A percentile compares a stretch with the other conserved stretches of the same genome.
Conservation (phyloP, 805 yeast genomes). For the Hanseniaspora thailandica region DNA sequence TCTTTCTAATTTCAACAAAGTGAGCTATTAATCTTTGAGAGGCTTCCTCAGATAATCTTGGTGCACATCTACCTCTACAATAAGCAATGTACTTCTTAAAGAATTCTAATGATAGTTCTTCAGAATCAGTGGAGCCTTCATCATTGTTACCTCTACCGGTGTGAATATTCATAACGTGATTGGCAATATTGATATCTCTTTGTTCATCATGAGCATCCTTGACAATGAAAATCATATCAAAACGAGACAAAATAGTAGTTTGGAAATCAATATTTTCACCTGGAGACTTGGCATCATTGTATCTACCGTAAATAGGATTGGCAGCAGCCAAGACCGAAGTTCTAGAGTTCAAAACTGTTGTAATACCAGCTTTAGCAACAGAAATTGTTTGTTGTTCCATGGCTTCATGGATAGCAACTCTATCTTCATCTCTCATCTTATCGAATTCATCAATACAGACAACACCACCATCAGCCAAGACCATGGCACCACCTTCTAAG, state of each 20-base stretch:
- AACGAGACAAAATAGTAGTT: conserved; percentile 89
- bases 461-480: conserved; percentile 98
- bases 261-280: conserved; percentile 98
- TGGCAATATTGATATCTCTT: conserved; percentile 81
- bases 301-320: conserved; percentile 91
- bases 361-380: conserved; percentile 97
- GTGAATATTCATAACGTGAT: conserved; percentile 89
- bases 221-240: conserved; percentile 95
- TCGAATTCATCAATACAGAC: conserved; percentile 99
- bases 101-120: conserved; percentile 60
- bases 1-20: conserved; percentile 79
- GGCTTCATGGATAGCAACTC: conserved; percentile 98
- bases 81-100: conserved; percentile 90
- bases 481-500: conserved; percentile 99
- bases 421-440: conserved; percentile 97
- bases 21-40: conserved; percentile 82
- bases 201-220: conserved; percentile 85
- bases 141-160: conserved; percentile 49
- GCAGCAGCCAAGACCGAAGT: conserved; percentile 97
- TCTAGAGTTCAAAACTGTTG: conserved; percentile 90
- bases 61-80: conserved; percentile 84
- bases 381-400: conserved; percentile 99
- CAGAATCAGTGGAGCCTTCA: conserved; percentile 34
- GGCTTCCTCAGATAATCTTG: conserved; percentile 78
- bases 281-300: conserved; percentile 90